Conservation (phyloP, 352 stramenopile genomes). For the Phytopythium delawarense region DNA sequence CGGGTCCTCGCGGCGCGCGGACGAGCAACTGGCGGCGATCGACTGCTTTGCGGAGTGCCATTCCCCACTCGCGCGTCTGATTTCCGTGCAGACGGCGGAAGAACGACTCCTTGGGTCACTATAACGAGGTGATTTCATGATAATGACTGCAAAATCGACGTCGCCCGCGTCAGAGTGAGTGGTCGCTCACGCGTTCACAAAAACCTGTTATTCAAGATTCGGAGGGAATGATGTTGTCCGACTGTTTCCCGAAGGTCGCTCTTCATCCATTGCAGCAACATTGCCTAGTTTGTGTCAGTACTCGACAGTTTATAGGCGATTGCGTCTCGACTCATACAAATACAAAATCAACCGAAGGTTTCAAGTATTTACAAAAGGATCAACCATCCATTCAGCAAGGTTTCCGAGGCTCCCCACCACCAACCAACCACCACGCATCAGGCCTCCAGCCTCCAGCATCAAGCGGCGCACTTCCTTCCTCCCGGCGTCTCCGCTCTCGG, state of each 20-base stretch:
- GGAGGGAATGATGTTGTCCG: not conserved
- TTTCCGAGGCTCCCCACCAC: not conserved
- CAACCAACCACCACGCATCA: not conserved
- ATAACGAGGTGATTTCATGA: not conserved
- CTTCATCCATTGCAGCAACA: too few relatives aligned
- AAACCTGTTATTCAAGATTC: not conserved
- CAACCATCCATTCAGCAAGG: too few relatives aligned
- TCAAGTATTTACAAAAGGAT: too few relatives aligned
- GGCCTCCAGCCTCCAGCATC: not conserved
- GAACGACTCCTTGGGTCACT: not conserved
- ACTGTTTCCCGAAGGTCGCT: too few relatives aligned
- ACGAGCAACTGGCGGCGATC: too few relatives aligned
- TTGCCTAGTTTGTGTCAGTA: too few relatives aligned
- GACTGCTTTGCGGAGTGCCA: too few relatives aligned
- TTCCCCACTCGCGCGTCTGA: too few relatives aligned
- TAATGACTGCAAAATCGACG: not conserved
- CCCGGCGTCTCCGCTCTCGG: not conserved
- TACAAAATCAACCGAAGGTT: too few relatives aligned
- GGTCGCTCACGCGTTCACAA: not conserved
- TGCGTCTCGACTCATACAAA: too few relatives aligned
- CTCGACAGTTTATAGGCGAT: too few relatives aligned
- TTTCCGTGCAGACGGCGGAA: constrained; percentile 4
- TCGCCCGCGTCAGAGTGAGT: not conserved
- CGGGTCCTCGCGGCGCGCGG: not conserved
- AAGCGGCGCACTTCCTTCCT: not conserved